Evolutionary conservation across 2,329 filamentous ascomycete species (phyloP).

Genomic region (Claviceps quebecensis): DNA sequence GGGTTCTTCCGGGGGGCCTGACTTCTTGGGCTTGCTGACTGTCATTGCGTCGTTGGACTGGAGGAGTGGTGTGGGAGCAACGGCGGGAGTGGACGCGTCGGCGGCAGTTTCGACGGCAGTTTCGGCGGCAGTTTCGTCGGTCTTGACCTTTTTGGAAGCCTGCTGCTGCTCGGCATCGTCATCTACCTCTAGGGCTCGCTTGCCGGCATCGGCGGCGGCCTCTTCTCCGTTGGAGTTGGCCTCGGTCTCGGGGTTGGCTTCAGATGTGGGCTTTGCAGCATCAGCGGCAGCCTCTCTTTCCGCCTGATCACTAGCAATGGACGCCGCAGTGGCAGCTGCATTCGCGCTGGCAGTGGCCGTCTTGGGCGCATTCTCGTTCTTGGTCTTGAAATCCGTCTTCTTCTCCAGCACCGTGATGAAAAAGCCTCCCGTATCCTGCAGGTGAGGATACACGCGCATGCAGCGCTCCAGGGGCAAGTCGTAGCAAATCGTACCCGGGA

Average conservation of each 20-base stretch:
- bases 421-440: slow-evolving; percentile 93
- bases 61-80: slow-evolving; percentile 7
- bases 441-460: slow-evolving; percentile 87
- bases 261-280: slow-evolving; percentile 11
- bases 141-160: slow-evolving; percentile 36
- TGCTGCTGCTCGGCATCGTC: slow-evolving; percentile 22
- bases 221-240: slow-evolving; percentile 10
- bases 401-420: slow-evolving; percentile 96
- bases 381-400: slow-evolving; percentile 68
- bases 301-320: slow-evolving; percentile 8
- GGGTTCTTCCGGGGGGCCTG: slow-evolving; percentile 63
- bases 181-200: slow-evolving; percentile 20
- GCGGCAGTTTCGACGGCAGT: slow-evolving; percentile 13
- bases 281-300: slow-evolving; percentile 11
- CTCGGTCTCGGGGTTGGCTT: slow-evolving; percentile 18
- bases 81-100: slow-evolving; percentile 8
- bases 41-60: slow-evolving; percentile 10
- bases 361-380: slow-evolving; percentile 49
- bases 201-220: slow-evolving; percentile 16
- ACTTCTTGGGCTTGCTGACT: slow-evolving; percentile 24
- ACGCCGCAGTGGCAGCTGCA: slow-evolving; percentile 4
- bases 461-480: slow-evolving; percentile 73
- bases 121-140: slow-evolving; percentile 13
- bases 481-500: slow-evolving; percentile 37
- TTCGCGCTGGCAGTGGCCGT: slow-evolving; percentile 3